Base-by-base conservation (phyloP, 2,329 filamentous ascomycete genomes). In the Neocucurbitaria cava region DNA sequence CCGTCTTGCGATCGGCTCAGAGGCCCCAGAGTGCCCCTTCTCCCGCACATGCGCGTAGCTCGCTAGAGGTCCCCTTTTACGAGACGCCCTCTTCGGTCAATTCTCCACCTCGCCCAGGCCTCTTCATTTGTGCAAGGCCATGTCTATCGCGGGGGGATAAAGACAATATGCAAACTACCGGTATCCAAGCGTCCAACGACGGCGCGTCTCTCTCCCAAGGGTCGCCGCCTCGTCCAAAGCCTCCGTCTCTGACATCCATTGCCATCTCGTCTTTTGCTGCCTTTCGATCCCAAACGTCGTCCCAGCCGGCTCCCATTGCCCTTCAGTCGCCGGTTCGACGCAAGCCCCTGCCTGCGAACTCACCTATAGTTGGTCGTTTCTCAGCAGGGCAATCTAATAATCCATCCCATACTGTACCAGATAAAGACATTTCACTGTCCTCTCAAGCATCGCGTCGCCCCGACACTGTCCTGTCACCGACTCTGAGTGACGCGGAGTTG, bases 321-420 rank as follows among this genome's bases (percentile, higher is more conserved):
- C 55, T 66, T 52, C 68, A 68, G 58, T 77, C 79, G 57, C 76
- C 78, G 49, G 76, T 84, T 54, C 79, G 79, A 63, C 78, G 83
- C 62, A 85, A 85, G 70, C 82, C 83, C 64, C 72, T 86, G 58
- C 83, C 83, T 57, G 73, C 77, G 55, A 79, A 78, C 74, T 80
- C 81, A 46, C 78, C 82, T 59, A 71, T 81, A 50, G 74, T 79
- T 52, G 70, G 71, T 49, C 78, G 75, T 43, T 79, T 78, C 64
- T 75, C 76, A 31, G 70, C 71, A 51, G 69, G 74, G 61, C 75
- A 71, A 53, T 68, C 69, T 72, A 79, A 67, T 74, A 78, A 64
- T 72, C 45, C 35, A 33, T 23, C 51, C 6, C 26, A 20, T 52
- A 17, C 50, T 35, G 54, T 48, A 33, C 41, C 46, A 40, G 46